Evolutionary conservation across 371 early-diverging fungal genomes (phyloP).

Genomic region (Choanephora cucurbitarum): DNA sequence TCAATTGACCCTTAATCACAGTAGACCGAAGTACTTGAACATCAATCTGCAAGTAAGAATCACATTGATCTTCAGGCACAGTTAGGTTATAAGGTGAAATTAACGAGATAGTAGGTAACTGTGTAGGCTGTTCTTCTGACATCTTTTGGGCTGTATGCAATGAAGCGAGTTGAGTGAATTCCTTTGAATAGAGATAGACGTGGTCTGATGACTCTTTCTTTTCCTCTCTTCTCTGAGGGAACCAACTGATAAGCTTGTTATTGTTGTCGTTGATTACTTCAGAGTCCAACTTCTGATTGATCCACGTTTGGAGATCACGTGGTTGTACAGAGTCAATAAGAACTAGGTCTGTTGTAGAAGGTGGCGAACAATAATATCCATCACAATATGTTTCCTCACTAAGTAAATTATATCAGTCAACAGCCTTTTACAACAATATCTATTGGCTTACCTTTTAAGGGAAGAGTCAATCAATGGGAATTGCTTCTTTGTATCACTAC

Average conservation of each 20-base stretch:
- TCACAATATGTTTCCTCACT: neutral
- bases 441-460: neutral
- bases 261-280: neutral
- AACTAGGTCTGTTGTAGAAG: conserved; percentile 33
- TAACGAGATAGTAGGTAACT: conserved; percentile 26
- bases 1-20: conserved; percentile 34
- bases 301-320: conserved; percentile 41
- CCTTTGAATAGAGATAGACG: conserved; percentile 43
- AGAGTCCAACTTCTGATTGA: conserved; percentile 27
- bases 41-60: conserved; percentile 41
- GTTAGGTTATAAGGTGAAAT: conserved; percentile 34
- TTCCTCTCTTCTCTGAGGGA: neutral
- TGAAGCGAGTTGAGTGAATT: conserved; percentile 43
- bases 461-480: conserved; percentile 29
- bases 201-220: conserved; percentile 7
- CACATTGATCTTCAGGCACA: neutral
- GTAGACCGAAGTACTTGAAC: conserved; percentile 46
- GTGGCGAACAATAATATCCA: neutral
- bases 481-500: conserved; percentile 8
- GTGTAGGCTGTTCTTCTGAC: neutral
- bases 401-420: neutral
- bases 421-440: neutral
- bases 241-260: conserved; percentile 3
- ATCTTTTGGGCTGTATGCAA: neutral
- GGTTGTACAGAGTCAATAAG: conserved; percentile 44